Conservation (phyloP, 306 rosid species). For the Fragaria ananassa region DNA sequence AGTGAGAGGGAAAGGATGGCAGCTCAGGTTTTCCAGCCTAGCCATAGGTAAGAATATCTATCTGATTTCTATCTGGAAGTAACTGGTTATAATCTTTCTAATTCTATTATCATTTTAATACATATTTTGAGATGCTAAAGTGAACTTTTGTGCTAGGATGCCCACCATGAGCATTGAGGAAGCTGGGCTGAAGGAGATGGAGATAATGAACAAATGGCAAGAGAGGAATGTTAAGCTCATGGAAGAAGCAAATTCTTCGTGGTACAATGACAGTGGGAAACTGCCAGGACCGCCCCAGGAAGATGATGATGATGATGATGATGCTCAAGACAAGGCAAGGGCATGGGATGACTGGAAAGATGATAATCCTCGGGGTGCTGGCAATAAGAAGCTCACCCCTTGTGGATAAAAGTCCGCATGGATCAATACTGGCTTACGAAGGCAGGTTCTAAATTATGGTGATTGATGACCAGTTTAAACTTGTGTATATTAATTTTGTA, state of each 20-base stretch:
- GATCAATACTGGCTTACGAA: neutral
- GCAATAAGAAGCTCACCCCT: slow-evolving; percentile 92
- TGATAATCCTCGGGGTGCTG: slow-evolving; percentile 94
- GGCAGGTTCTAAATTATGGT: neutral
- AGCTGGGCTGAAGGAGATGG: slow-evolving; percentile 96
- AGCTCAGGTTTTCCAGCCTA: slow-evolving; percentile 93
- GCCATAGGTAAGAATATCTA: slow-evolving; percentile 32
- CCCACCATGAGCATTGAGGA: slow-evolving; percentile 99
- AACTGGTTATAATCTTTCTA: neutral
- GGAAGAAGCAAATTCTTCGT: slow-evolving; percentile 81
- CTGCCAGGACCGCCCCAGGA: slow-evolving; percentile 45
- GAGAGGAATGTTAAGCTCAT: slow-evolving; percentile 68
- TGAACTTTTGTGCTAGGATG: slow-evolving; percentile 51
- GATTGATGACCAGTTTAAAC: neutral
- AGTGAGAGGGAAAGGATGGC: slow-evolving; percentile 85
- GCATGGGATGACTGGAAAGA: slow-evolving; percentile 99
- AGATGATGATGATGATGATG: slow-evolving; percentile 76
- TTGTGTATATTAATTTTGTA: neutral
- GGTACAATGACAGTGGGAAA: slow-evolving; percentile 68
- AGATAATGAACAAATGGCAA: slow-evolving; percentile 94
- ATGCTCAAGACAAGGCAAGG: slow-evolving; percentile 82
- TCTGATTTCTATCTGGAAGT: neutral
- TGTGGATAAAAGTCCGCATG: slow-evolving; percentile 52
- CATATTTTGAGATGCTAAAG: slow-evolving; percentile 28
- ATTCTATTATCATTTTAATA: neutral